Conservation (phyloP, 257 asterid species). For the Capsicum pubescens region DNA sequence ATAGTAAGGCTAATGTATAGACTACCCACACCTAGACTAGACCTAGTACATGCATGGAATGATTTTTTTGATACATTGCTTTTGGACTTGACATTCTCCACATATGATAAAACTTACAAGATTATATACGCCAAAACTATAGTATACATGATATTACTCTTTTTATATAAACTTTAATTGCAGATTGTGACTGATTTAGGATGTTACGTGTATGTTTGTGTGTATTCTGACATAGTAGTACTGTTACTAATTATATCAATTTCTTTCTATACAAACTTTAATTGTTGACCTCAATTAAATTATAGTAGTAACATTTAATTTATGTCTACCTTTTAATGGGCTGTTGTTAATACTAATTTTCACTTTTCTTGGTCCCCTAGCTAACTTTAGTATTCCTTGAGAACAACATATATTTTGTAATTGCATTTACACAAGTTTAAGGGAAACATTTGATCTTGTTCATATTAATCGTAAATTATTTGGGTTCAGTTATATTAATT, state of each 20-base stretch:
- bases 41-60: neutral
- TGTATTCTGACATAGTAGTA: neutral
- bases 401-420: too few relatives aligned
- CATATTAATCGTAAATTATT: neutral
- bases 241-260: neutral
- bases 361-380: neutral
- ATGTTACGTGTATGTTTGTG: neutral
- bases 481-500: neutral
- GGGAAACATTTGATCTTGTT: neutral
- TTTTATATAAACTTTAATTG: neutral
- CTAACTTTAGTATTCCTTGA: neutral
- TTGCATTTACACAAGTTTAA: neutral
- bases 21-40: neutral
- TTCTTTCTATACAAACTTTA: neutral
- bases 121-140: neutral
- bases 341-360: neutral
- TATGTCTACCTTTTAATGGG: too few relatives aligned
- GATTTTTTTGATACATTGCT: neutral
- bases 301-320: too few relatives aligned
- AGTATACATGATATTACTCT: neutral
- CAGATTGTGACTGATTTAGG: too few relatives aligned
- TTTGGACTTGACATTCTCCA: neutral
- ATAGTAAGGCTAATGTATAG: neutral
- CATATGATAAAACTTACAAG: neutral
- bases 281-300: neutral